Percentiles rank a stretch among this genome's conserved stretches.
Evolutionary conservation across 257 asterid genomes (phyloP).

Genomic region (Solanum neorickii): DNA sequence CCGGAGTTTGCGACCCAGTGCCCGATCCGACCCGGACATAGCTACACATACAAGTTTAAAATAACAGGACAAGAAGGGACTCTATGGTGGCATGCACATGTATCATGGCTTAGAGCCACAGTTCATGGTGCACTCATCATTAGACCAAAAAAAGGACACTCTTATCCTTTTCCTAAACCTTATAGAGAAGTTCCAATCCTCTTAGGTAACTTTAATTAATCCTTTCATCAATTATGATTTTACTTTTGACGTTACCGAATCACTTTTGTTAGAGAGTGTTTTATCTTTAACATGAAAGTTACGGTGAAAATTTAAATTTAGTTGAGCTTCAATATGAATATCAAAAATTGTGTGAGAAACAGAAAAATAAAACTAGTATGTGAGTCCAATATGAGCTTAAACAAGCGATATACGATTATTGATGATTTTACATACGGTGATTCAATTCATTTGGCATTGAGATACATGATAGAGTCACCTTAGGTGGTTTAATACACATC

Average conservation of each 20-base stretch:
- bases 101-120: background rate
- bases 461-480: background rate
- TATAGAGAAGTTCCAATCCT: background rate
- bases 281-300: background rate
- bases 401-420: background rate
- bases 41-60: conserved; percentile 13
- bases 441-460: background rate
- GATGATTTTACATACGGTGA: background rate
- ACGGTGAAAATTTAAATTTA: background rate
- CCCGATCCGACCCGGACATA: conserved; percentile 5
- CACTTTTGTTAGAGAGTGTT: rapidly evolving
- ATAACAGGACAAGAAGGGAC: conserved; percentile 5
- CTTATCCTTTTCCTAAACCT: background rate
- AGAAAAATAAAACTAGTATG: background rate
- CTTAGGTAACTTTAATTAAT: background rate
- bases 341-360: background rate
- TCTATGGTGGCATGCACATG: conserved; percentile 6
- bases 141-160: background rate
- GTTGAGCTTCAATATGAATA: background rate
- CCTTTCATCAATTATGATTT: background rate
- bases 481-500: background rate
- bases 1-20: conserved; percentile 7
- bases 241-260: background rate
- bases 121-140: conserved; percentile 2
- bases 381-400: background rate